phyloP scores from a whole-genome alignment of 1,139 yeast species.

The Yamadazyma atlantica region DNA sequence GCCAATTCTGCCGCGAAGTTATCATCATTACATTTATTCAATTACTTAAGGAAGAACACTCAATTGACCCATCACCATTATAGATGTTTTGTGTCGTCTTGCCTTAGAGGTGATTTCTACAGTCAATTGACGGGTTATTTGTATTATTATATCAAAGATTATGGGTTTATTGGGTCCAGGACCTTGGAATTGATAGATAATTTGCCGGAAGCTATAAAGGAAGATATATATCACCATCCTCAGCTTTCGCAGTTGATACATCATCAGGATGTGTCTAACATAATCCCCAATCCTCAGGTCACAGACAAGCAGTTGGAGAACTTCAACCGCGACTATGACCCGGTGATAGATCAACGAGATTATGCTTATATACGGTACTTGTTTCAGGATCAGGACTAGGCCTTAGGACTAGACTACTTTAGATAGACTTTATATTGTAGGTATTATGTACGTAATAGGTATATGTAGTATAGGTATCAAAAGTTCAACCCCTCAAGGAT shows the following conservation, averaged over 20 bases:
- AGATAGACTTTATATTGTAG: no score
- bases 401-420: no score
- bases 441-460: no score
- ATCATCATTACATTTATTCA: conserved; percentile 25
- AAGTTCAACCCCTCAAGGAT: conserved; percentile 29
- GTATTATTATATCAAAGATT: conserved; percentile 24
- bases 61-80: conserved; percentile 19
- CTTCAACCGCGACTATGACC: conserved; percentile 21
- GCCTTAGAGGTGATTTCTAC: conserved; percentile 26
- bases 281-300: conserved; percentile 12
- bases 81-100: conserved; percentile 25
- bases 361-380: conserved; percentile 20
- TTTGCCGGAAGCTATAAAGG: conserved; percentile 15
- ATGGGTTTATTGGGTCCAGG: conserved; percentile 13
- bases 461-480: no score
- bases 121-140: conserved; percentile 29
- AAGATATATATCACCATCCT: conserved; percentile 11
- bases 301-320: conserved; percentile 6
- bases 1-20: conserved; percentile 29
- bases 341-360: conserved; percentile 27
- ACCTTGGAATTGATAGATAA: conserved; percentile 15
- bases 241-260: background rate
- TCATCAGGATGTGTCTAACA: conserved; percentile 1
- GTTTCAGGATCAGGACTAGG: no score
- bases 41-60: conserved; percentile 17